Evolutionary conservation across 805 yeast species (phyloP), one percentile per base, ranked within the genome.

Genomic region (Saccharomycopsis sp.): DNA sequence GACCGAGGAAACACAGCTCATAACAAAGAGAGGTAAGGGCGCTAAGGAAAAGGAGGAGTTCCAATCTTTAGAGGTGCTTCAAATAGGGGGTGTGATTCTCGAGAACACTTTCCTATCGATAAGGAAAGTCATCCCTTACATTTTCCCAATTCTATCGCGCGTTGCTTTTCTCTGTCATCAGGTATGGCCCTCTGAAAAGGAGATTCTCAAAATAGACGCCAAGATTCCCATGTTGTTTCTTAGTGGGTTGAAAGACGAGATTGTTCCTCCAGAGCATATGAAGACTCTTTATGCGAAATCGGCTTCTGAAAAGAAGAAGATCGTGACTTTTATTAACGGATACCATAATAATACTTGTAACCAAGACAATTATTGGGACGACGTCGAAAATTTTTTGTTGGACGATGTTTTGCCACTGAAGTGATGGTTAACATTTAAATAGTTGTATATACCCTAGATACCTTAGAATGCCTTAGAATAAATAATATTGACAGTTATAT

Each of bases 261-360:
- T 93, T 24, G 97, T 93, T 1, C 97, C 98, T 2, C 96, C 97
- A 0, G 63, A 64, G 0, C 97, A 93, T 67, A 88, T 92, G 89
- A 77, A 78, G 52, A 67, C 66, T 53, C 75, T 91, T 23, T 86
- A 70, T 67, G 79, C 76, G 35, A 64, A 83, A 58, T 74, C 86
- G 58, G 76, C 80, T 24, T 72, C 85, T 42, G 66, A 69, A 1
- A 68, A 71, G 15, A 91, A 90, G 69, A 69, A 71, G 29, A 78
- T 82, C 63, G 74, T 78, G 56, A 78, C 72, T 57, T 89, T 81
- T 63, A 80, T 79, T 24, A 75, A 79, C 47, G 85, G 90, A 1
- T 78, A 76, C 57, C 99, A 93, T 70, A 93, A 93, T 67, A 96
- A 91, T 67, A 90, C 97, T 0, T 82, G 87, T 42, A 66, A 80